Evolutionary conservation across 2,329 filamentous ascomycete genomes (phyloP), one percentile per base, ranked within the genome.

Genomic region (Aspergillus niger): DNA sequence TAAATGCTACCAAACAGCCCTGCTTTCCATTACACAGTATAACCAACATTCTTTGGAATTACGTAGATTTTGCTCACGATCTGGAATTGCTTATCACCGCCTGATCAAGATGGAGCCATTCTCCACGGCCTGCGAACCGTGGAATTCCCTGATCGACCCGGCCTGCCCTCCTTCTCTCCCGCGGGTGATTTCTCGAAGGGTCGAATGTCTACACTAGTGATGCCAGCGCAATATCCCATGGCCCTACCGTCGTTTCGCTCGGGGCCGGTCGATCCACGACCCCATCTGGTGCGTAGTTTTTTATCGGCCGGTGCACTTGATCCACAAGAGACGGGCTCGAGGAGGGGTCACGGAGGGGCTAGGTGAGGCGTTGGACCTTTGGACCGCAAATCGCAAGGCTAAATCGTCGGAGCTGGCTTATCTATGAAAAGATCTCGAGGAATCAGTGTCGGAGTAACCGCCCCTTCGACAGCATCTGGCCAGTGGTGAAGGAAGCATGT

Each of bases 81-180:
- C 11, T 22, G 11, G 32, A 36, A 10, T 36, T 36, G 28, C 30
- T 38, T 15, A 28, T n/a, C 26, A n/a, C 17, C n/a, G n/a, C n/a
- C 55, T 28, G 30, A 59, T 51, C n/a, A 5, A 4, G 10, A 15
- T 20, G n/a, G 48, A 20, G 20, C 15, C 24, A 48, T 56, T 51
- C 47, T 32, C 51, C 55, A 44, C 32, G 51, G 52, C 50, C 15
- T 8, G 41, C 28, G 51, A 56, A 55, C 53, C 30, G 41, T 41
- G 47, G 58, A 56, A 43, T 55, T 55, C 22, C 36, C 55, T 52
- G 26, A 20, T 43, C 22, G 26, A 30, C 30, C 15, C 44, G 44
- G 24, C 24, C 22, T 26, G 24, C 11, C 44, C 47, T 36, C 11
- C 32, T 36, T 36, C 32, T 28, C n/a, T 49, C 24, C 26, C 17